Base-by-base conservation (phyloP, 2,329 filamentous ascomycete genomes). In the Penicillium psychrosexuale region DNA sequence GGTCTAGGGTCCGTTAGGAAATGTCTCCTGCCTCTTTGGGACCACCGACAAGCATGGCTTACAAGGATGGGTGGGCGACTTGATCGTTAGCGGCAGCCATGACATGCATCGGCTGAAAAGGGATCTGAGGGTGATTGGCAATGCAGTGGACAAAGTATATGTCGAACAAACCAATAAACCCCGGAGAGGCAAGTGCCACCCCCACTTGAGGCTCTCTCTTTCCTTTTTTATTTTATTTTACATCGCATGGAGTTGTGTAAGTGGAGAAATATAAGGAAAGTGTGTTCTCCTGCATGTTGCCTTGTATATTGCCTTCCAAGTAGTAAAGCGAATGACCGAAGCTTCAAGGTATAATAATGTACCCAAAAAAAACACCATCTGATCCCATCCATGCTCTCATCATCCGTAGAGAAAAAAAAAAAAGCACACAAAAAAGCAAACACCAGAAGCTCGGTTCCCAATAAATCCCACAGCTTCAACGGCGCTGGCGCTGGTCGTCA, bases 251-350 rank as follows among this genome's bases (percentile, higher is more conserved):
- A 19, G 13, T 4, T 6, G 31, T 12, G 13, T 22, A 15, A 8
- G 15, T 47, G 12, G 31, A 15, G 7, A 27, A 11, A 33, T 45
- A 44, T 43, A 39, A 38, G 36, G 34, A 51, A 46, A 49, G 24
- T 47, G 38, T 40, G 44, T 50, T 53, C 45, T 50, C 51, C 50
- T 50, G 51, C 19, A 47, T 31, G 42, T 40, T n/a, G 30, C 15
- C 27, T 50, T 33, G 47, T 33, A 51, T 2, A 24, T 24, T 24
- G 22, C 22, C 22, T 24, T 24, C 46, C 9, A 30, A 50, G 22
- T 24, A 2, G 22, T 24, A 51, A 40, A 42, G 37, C 30, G 31
- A 47, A 47, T 27, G 49, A 28, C 50, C 22, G 24, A 53, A 40
- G 36, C 48, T 38, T 39, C 42, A 13, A 47, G 34, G 27, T 49